Conservation (phyloP, 106 monocot species). For the Phalaenopsis aphrodite region DNA sequence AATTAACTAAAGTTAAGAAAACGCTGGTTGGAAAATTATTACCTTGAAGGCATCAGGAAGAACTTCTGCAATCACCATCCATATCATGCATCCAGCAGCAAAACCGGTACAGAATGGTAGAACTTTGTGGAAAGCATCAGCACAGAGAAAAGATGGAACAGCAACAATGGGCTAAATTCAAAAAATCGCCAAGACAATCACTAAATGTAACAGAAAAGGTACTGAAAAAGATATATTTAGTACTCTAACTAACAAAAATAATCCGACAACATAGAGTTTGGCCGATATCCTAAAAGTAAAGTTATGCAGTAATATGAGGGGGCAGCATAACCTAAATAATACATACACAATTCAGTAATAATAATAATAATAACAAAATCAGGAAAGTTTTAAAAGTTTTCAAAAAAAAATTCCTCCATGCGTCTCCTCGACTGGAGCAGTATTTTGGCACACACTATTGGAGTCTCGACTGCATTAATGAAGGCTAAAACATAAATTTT, state of each 20-base stretch:
- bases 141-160: conserved; percentile 87
- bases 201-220: neutral
- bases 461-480: too few relatives aligned
- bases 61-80: conserved; percentile 99
- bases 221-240: neutral
- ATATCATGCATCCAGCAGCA: conserved; percentile 99
- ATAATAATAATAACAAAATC: too few relatives aligned
- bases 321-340: too few relatives aligned
- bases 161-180: conserved; percentile 82
- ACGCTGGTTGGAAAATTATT: conserved; percentile 9
- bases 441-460: too few relatives aligned
- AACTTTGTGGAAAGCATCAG: conserved; percentile 88
- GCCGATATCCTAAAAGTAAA: too few relatives aligned
- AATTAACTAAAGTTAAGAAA: neutral
- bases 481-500: too few relatives aligned
- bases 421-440: too few relatives aligned
- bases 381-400: too few relatives aligned
- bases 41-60: conserved; percentile 99
- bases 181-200: neutral
- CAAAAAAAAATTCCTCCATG: too few relatives aligned
- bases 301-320: too few relatives aligned
- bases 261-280: too few relatives aligned
- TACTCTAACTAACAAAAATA: neutral
- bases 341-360: too few relatives aligned
- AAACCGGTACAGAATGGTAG: conserved; percentile 97